A percentile compares a stretch with the other conserved stretches of the same genome.
phyloP scores from a whole-genome alignment of 2,329 filamentous ascomycete species.

The Tolypocladium tundrense region DNA sequence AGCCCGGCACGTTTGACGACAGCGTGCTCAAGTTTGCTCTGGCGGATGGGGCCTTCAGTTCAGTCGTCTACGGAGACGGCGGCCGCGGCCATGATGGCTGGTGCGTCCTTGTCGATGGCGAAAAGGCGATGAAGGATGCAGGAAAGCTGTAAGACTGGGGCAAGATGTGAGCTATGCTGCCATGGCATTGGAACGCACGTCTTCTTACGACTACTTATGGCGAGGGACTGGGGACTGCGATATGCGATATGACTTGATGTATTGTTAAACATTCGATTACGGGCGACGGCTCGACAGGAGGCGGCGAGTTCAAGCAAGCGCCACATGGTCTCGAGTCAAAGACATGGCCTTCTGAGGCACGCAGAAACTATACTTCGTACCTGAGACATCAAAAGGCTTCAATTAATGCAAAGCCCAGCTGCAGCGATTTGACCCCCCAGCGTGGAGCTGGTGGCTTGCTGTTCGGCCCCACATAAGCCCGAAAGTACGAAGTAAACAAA shows the following conservation, averaged over 20 bases:
- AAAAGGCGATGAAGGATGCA: constrained; percentile 46
- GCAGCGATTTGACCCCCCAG: not conserved
- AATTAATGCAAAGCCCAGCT: not conserved
- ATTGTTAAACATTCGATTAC: too few species aligned
- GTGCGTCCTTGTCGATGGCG: constrained; percentile 82
- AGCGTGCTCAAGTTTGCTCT: constrained; percentile 61
- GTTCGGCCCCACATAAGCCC: constrained; percentile 5
- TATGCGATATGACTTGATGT: too few species aligned
- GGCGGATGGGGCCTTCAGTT: constrained; percentile 50
- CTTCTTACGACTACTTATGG: not conserved
- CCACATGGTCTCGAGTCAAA: too few species aligned
- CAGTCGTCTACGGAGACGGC: constrained; percentile 57
- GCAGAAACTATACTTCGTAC: not conserved
- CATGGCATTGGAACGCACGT: not conserved
- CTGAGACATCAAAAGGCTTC: not conserved
- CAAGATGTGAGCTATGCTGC: not conserved
- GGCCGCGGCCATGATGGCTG: constrained; percentile 63
- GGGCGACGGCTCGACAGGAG: too few species aligned
- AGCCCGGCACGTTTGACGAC: constrained; percentile 80
- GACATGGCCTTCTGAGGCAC: too few species aligned
- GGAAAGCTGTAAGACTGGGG: constrained; percentile 36
- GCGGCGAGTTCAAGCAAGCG: too few species aligned
- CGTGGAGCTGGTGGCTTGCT: not conserved
- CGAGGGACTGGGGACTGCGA: too few species aligned
- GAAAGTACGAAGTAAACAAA: constrained; percentile 26